These are phyloP conservation scores for Aspergillus fumigatus DNA, from an alignment of 2,329 filamentous ascomycete genomes.

Conservation along the genomic window DNA sequence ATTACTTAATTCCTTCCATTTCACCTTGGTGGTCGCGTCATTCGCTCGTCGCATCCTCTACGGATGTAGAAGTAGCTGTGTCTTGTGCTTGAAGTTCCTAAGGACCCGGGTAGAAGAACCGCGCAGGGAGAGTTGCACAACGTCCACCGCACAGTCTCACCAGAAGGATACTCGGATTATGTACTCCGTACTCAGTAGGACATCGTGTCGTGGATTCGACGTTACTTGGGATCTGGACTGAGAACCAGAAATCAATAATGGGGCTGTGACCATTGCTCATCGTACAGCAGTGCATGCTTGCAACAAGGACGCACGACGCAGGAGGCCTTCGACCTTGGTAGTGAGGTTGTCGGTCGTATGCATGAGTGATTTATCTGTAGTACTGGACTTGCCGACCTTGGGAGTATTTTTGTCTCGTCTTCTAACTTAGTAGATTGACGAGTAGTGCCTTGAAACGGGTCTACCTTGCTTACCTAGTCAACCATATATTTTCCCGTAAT, in stretches of 20 bases:
- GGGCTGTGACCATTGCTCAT: not conserved
- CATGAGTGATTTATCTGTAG: not conserved
- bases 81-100: not conserved
- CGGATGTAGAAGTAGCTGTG: not conserved
- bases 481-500: not conserved
- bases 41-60: not conserved
- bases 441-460: too few species aligned
- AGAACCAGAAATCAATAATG: not conserved
- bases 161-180: not conserved
- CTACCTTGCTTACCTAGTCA: not conserved
- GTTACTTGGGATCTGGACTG: not conserved
- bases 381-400: not conserved
- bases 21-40: not conserved
- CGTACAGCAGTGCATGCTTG: not conserved
- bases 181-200: not conserved
- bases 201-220: not conserved
- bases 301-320: not conserved
- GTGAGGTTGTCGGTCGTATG: not conserved
- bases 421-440: too few species aligned
- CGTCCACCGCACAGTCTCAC: not conserved
- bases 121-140: not conserved
- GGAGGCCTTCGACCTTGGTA: not conserved
- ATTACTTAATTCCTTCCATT: not conserved
- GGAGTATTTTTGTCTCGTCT: not conserved
- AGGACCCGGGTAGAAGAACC: not conserved